Base-by-base conservation (phyloP, 2,329 filamentous ascomycete genomes). In the Sporothrix pallida region DNA sequence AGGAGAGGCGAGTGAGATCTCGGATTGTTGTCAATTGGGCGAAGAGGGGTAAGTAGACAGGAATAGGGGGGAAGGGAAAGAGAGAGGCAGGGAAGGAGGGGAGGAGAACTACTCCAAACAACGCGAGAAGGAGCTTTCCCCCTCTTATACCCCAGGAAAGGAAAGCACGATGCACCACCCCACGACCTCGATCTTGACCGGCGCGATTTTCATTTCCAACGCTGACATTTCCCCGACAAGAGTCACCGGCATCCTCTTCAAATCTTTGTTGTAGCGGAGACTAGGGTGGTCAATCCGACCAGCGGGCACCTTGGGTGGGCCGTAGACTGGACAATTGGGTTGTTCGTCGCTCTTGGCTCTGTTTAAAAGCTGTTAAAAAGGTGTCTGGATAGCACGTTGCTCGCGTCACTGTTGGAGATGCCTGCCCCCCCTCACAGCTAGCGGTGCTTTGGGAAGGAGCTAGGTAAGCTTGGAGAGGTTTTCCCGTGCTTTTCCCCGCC, bases 401-500 rank as follows among this genome's bases (percentile, higher is more conserved):
- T 37, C 10, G 54, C 37, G 60, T 46, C 42, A 23, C 17, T 23
- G 52, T 54, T 54, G 52, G n/a, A 54, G 17, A 54, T 37, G 31
- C 31, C 31, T 37, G 31, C 31, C 5, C 31, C 31, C 7, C 31
- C 31, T 37, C 31, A 52, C 48, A n/a, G 52, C 9, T 46, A 23
- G 60, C 17, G 42, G 37, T 46, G 7, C 9, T 23, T 46, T 6
- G 54, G 52, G 31, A 42, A 37, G 26, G 58, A 9, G 26, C 58
- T 10, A n/a, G 15, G 37, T 37, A n/a, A 67, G 9, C 62, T 67
- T 67, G 62, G 20, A 48, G 62, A 48, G 46, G 31, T 62, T 62
- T 62, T 15, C 23, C 58, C 62, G 62, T 46, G 62, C 62, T 67
- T 67, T 67, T 67, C 42, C 62, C 42, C 62, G 62, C 42, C 60